Base-by-base conservation (phyloP, 768 basidiomycete species). In the Termitomyces sp. region DNA sequence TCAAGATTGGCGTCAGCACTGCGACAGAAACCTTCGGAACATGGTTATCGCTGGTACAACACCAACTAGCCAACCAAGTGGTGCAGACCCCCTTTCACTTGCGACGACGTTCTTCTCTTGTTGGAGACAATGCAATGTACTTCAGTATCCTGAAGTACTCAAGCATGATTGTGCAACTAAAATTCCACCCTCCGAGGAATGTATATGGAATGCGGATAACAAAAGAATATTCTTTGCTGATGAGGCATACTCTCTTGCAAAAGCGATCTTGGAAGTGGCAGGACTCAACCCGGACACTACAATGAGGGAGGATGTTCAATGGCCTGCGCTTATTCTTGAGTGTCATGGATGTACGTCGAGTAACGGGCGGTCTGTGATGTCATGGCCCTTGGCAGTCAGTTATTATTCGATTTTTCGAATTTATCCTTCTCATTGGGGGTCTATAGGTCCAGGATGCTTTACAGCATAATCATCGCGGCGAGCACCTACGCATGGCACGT, bases 361-460 rank as follows among this genome's bases (percentile, higher is more conserved):
- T 16, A 2, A 13, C 11, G 5, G 7, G 20, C 52, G 61, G 15
- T 3, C 46, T 41, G n/a, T 58, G 11, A 54, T 61, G 61, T 13
- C 56, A 36, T 63, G 63, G 63, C 20, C 22, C 6, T 4, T 16
- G 8, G 39, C 58, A 9, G 60, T 61, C 54, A 16, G 57, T 12
- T 20, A 30, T 15, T 39, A n/a, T 42, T 30, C n/a, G 5, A 24
- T 52, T 16, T 18, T 30, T 6, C 8, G 2, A 13, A 16, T 13
- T 39, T 18, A 44, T 9, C 15, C 37, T n/a, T n/a, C 20, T 54
- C 27, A 39, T 41, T 54, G 18, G 6, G n/a, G n/a, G 5, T 24
- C 7, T n/a, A 24, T 16, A 60, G 59, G 30, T 60, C 11, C 0
- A 6, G 4, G 54, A 56, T 22, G 18, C 33, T 45, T 2, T 30